These are phyloP conservation scores for Chaetothyriales sp. DNA, from an alignment of 2,329 filamentous ascomycete species.

Conservation along the genomic window DNA sequence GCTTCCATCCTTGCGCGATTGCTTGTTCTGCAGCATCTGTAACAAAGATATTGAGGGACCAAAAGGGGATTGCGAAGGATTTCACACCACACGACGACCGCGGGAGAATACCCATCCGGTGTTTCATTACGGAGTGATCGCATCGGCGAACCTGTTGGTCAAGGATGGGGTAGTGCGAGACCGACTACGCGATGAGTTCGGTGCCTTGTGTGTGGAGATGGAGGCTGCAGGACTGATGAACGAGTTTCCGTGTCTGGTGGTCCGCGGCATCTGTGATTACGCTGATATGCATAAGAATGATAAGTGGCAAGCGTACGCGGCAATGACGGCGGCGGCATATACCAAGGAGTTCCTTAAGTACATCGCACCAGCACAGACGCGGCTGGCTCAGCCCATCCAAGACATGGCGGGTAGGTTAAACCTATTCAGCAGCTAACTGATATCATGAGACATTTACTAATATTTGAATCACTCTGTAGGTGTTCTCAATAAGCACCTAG, in stretches of 20 bases:
- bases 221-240: conserved; percentile 19
- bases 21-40: too few species aligned
- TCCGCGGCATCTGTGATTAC: conserved; percentile 31
- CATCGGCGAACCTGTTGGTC: conserved; percentile 13
- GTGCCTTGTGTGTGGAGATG: conserved; percentile 21
- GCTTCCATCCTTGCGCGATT: too few species aligned
- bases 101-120: conserved; percentile 4
- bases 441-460: too few species aligned
- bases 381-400: conserved; percentile 1
- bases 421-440: not conserved
- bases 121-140: conserved; percentile 16
- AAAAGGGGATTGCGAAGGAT: too few species aligned
- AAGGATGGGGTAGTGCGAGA: conserved; percentile 9
- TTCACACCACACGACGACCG: too few species aligned
- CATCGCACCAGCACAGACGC: conserved; percentile 1
- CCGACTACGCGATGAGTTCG: conserved; percentile 3
- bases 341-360: conserved; percentile 13
- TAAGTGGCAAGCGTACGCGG: conserved; percentile 25
- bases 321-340: conserved; percentile 20
- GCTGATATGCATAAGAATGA: conserved; percentile 28
- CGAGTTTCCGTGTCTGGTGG: conserved; percentile 23
- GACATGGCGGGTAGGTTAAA: not conserved
- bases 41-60: conserved; percentile 1
- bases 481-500: too few species aligned
- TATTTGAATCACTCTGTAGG: too few species aligned